Conservation (phyloP, 2,329 filamentous ascomycete genomes). For the Stagonosporopsis chrysanthemi region DNA sequence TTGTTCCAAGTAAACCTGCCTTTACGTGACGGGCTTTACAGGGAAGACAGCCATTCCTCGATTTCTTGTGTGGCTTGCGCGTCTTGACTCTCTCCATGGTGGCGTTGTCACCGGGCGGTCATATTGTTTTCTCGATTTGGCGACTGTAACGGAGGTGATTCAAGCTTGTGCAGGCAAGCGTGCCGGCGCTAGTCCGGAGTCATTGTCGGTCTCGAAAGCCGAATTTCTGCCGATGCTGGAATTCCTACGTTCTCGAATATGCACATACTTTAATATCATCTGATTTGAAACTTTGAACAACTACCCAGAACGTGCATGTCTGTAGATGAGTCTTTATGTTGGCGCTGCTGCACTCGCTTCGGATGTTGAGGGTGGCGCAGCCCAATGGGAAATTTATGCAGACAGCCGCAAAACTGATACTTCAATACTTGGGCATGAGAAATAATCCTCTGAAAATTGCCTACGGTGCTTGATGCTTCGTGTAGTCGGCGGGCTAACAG, state of each 20-base stretch:
- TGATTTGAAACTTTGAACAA: no score
- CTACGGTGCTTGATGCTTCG: neutral
- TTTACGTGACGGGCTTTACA: slow-evolving; percentile 43
- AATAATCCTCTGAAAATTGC: neutral
- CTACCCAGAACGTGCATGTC: no score
- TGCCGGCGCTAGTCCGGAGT: slow-evolving; percentile 13
- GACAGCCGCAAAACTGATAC: neutral
- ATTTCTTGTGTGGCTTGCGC: slow-evolving; percentile 41
- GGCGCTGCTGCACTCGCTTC: neutral
- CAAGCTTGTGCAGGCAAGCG: slow-evolving; percentile 14
- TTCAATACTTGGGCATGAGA: neutral
- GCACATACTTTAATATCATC: neutral
- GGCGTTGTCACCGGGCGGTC: slow-evolving; percentile 11
- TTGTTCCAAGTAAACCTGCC: slow-evolving; percentile 21
- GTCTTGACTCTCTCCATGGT: slow-evolving; percentile 37
- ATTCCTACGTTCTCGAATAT: neutral
- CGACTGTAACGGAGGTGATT: slow-evolving; percentile 13
- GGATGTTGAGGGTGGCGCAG: neutral
- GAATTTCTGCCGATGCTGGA: neutral
- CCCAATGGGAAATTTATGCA: neutral
- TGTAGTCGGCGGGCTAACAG: slow-evolving; percentile 6
- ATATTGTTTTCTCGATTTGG: slow-evolving; percentile 5
- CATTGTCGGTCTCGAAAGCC: slow-evolving; percentile 6
- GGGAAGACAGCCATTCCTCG: slow-evolving; percentile 39
- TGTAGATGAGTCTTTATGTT: no score